These are phyloP conservation scores for Flammula alnicola DNA, from an alignment of 1,284 basidiomycete species.

Conservation along the genomic window DNA sequence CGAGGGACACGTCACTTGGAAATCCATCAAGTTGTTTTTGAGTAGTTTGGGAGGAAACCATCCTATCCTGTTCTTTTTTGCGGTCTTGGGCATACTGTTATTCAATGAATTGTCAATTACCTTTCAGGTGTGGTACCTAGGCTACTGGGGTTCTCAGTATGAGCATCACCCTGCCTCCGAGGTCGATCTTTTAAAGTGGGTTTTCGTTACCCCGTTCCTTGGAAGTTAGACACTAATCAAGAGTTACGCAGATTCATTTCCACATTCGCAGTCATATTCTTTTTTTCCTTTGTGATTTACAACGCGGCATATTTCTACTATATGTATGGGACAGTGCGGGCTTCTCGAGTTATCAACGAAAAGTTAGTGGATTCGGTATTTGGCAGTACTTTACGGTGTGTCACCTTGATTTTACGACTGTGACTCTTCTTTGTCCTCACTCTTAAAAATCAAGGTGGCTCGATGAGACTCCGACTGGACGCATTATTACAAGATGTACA, in stretches of 20 bases:
- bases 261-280: constrained; percentile 42
- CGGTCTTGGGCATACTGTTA: constrained; percentile 36
- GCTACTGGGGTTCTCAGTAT: constrained; percentile 64
- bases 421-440: constrained; percentile 16
- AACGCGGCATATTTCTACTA: constrained; percentile 38
- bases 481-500: constrained; percentile 59
- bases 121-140: constrained; percentile 60
- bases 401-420: neutral
- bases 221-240: neutral
- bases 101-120: constrained; percentile 37
- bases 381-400: constrained; percentile 48
- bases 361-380: constrained; percentile 50
- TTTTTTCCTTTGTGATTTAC: constrained; percentile 39
- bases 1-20: constrained; percentile 59
- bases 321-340: constrained; percentile 46
- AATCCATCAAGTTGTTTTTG: constrained; percentile 44
- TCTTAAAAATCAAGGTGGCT: constrained; percentile 50
- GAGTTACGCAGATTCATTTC: constrained; percentile 44
- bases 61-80: constrained; percentile 43
- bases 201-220: constrained; percentile 3
- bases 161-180: constrained; percentile 39
- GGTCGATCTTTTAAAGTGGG: constrained; percentile 46
- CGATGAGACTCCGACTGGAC: constrained; percentile 57
- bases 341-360: constrained; percentile 48
- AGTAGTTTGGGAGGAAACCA: constrained; percentile 44